phyloP scores from a whole-genome alignment of 495 filamentous ascomycete genomes.

The Penicillium fimorum region DNA sequence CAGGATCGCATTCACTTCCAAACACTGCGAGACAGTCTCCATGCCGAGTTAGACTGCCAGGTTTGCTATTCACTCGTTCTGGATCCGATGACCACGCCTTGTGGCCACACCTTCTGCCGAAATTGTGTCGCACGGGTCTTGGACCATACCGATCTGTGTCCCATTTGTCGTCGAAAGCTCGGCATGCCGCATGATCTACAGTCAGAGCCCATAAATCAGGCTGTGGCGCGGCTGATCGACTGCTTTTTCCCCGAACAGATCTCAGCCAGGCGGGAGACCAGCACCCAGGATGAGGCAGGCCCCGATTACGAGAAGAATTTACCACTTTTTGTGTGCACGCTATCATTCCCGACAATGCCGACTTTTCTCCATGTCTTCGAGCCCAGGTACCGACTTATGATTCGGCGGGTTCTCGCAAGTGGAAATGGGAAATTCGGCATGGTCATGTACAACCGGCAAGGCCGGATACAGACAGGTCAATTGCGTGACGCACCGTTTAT shows the following conservation, averaged over 20 bases:
- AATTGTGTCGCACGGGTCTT: slow-evolving; percentile 70
- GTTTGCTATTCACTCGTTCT: slow-evolving; percentile 78
- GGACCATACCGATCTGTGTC: slow-evolving; percentile 74
- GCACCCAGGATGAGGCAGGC: slow-evolving; percentile 48
- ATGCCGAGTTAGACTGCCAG: slow-evolving; percentile 78
- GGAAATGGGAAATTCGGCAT: slow-evolving; percentile 77
- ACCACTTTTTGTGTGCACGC: slow-evolving; percentile 77
- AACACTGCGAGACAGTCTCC: slow-evolving; percentile 56
- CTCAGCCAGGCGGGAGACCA: slow-evolving; percentile 51
- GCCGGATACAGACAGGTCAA: slow-evolving; percentile 51
- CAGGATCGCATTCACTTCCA: slow-evolving; percentile 54
- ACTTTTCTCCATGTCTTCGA: slow-evolving; percentile 91
- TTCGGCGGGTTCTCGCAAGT: slow-evolving; percentile 69
- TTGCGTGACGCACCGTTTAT: slow-evolving; percentile 60
- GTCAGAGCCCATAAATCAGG: slow-evolving; percentile 59
- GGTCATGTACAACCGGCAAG: slow-evolving; percentile 65
- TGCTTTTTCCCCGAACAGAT: slow-evolving; percentile 66
- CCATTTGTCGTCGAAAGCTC: slow-evolving; percentile 69
- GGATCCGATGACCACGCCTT: slow-evolving; percentile 79
- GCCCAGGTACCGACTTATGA: slow-evolving; percentile 84
- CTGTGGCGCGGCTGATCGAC: slow-evolving; percentile 57
- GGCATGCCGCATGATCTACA: slow-evolving; percentile 57
- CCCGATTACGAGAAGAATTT: slow-evolving; percentile 56
- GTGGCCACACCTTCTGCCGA: slow-evolving; percentile 88
- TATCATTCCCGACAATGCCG: slow-evolving; percentile 78